Evolutionary conservation across 2,329 filamentous ascomycete species (phyloP), one percentile per base, ranked within the genome.

Genomic region (Grosmannia penicillata): DNA sequence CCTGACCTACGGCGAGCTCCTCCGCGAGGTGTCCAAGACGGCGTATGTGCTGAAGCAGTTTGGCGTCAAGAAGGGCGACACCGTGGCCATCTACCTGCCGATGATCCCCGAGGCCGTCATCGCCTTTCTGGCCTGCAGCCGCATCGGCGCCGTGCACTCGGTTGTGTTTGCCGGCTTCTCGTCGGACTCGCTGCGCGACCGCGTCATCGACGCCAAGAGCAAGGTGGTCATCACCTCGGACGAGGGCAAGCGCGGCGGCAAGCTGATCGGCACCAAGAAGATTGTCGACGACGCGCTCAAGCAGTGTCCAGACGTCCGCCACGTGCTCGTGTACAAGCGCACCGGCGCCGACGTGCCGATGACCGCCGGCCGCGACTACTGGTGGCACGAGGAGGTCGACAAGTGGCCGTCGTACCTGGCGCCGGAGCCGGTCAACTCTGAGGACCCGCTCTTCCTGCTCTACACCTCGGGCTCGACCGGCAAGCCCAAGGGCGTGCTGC

Each of bases 341-440:
- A 98, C 91, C 27, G 89, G 89, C 37, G 79, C 86, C 35, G 86
- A 95, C 38, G 78, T 96, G 17, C 87, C 89, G 47, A 89, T 82
- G 82, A 93, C 85, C 37, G 62, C 75, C 49, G 86, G 85, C 48
- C 78, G 91, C 53, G 91, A 98, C 61, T 71, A 75, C 55, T 98
- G 91, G 91, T 98, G 91, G 91, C 86, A 96, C 61, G 91, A 96
- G 66, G 89, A 96, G 71, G 78, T 89, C 39, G 84, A 93, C 58
- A 96, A 95, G 68, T 96, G 85, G 75, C 91, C 91, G 46, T 71
- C 76, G 51, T 96, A 96, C 69, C 79, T 93, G 54, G 68, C 89
- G 23, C 87, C 89, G 10, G 87, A 93, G 68, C 62, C 76, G 47
- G 81, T 98, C 72, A 84, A 74, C 67, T 82, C 91, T 1, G 91